phyloP scores from a whole-genome alignment of 2,329 filamentous ascomycete genomes.

The Ophidiomyces ophidiicola region DNA sequence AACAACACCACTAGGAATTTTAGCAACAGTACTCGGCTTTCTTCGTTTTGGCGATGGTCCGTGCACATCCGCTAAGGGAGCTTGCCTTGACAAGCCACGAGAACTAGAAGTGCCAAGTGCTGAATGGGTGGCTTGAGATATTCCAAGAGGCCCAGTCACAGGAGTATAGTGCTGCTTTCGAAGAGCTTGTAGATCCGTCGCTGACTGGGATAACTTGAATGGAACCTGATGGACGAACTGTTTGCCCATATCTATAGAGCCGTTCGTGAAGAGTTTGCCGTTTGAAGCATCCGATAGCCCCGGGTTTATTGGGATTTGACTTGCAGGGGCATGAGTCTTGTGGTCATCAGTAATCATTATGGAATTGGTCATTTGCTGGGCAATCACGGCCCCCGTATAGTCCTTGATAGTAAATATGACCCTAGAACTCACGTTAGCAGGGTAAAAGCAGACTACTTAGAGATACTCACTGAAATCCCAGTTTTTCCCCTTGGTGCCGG shows the following conservation, averaged over 20 bases:
- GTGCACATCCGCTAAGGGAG: slow-evolving; percentile 53
- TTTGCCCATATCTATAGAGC: slow-evolving; percentile 23
- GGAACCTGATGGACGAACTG: slow-evolving; percentile 27
- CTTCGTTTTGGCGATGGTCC: slow-evolving; percentile 66
- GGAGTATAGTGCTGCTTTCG: slow-evolving; percentile 40
- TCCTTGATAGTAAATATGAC: slow-evolving; percentile 95
- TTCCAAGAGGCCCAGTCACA: slow-evolving; percentile 29
- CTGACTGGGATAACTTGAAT: slow-evolving; percentile 49
- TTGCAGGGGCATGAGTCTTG: slow-evolving; percentile 58
- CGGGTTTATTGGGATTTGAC: slow-evolving; percentile 25
- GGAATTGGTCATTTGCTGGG: slow-evolving; percentile 71
- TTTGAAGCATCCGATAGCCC: slow-evolving; percentile 32
- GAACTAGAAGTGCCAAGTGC: slow-evolving; percentile 37
- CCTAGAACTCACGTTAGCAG: slow-evolving; percentile 24
- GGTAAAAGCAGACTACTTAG: neutral
- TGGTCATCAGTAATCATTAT: slow-evolving; percentile 98
- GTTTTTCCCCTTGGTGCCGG: slow-evolving; percentile 85
- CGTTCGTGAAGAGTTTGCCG: slow-evolving; percentile 32
- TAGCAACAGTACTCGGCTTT: slow-evolving; percentile 58
- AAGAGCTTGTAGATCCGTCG: slow-evolving; percentile 50
- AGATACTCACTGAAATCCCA: slow-evolving; percentile 55
- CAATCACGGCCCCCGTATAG: slow-evolving; percentile 59
- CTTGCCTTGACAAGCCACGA: slow-evolving; percentile 57
- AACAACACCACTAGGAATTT: slow-evolving; percentile 59
- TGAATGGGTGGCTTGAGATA: slow-evolving; percentile 25